Evolutionary conservation across 345 rosid species (phyloP).

Genomic region (Cardamine resedifolia): DNA sequence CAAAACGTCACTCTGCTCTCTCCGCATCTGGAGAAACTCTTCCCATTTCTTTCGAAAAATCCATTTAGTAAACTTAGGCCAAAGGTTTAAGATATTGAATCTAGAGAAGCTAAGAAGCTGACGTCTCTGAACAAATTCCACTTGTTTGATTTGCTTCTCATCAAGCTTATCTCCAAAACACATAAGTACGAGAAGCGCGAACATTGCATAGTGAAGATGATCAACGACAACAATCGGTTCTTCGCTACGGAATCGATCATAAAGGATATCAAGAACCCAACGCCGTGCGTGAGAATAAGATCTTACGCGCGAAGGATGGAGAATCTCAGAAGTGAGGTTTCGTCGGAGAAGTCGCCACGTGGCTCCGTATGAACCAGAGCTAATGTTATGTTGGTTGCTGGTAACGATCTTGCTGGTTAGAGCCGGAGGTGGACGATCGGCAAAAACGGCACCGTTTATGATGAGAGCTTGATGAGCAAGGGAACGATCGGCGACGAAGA

Average conservation of each 20-base stretch:
- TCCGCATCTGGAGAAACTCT: constrained; percentile 16
- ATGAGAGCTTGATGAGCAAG: constrained; percentile 40
- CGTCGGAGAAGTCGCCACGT: no score
- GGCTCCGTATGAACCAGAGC: no score
- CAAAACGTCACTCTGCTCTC: not conserved
- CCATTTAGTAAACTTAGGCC: constrained; percentile 36
- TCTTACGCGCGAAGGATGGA: no score
- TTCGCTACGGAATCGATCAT: no score
- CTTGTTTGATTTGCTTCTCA: constrained; percentile 31
- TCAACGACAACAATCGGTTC: constrained; percentile 18
- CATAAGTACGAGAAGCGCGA: constrained; percentile 35
- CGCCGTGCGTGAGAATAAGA: no score
- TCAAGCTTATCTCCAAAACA: constrained; percentile 42
- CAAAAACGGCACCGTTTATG: constrained; percentile 31
- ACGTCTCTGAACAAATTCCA: constrained; percentile 14
- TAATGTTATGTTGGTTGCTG: no score
- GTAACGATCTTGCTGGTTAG: constrained; percentile 19
- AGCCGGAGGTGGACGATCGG: constrained; percentile 31
- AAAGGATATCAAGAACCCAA: no score
- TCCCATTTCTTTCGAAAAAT: constrained; percentile 27
- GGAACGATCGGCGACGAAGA: no score
- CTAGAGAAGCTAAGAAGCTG: not conserved
- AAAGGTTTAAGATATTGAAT: constrained; percentile 25
- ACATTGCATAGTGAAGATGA: constrained; percentile 34
- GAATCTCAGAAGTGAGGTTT: no score